These are phyloP conservation scores for Metarhizium album DNA, from an alignment of 2,329 filamentous ascomycete genomes.

Conservation along the genomic window DNA sequence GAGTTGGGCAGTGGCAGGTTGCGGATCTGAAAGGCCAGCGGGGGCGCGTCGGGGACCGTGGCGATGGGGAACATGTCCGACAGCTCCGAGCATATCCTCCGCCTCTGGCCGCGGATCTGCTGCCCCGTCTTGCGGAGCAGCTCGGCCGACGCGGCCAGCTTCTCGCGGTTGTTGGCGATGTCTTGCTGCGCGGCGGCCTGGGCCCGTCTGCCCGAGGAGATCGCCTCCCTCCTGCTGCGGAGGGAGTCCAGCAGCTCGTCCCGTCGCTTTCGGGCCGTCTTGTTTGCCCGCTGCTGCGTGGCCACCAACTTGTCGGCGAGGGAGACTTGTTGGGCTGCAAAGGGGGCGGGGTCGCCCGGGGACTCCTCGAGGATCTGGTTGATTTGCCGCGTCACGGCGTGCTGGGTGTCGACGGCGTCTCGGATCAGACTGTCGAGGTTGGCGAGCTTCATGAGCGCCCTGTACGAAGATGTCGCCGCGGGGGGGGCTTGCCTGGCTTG, in stretches of 20 bases:
- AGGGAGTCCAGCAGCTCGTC: constrained; percentile 61
- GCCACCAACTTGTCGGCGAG: constrained; percentile 45
- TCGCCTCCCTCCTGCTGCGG: constrained; percentile 52
- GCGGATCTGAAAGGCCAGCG: constrained; percentile 77
- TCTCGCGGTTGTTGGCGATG: constrained; percentile 48
- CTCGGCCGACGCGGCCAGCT: constrained; percentile 44
- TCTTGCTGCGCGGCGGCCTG: constrained; percentile 50
- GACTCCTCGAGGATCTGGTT: constrained; percentile 41
- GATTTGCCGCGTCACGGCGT: constrained; percentile 68
- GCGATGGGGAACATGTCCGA: constrained; percentile 70
- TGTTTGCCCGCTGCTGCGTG: constrained; percentile 55
- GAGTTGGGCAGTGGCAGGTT: constrained; percentile 72
- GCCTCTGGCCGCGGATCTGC: constrained; percentile 71
- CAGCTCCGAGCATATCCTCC: constrained; percentile 79
- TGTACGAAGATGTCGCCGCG: constrained; percentile 67
- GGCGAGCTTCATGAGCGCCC: constrained; percentile 74
- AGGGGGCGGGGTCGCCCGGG: constrained; percentile 31
- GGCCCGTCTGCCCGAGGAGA: constrained; percentile 48
- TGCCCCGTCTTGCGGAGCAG: constrained; percentile 48
- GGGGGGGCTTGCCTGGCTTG: constrained; percentile 33
- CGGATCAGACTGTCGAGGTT: constrained; percentile 87
- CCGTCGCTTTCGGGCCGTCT: constrained; percentile 48
- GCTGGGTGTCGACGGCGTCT: constrained; percentile 71
- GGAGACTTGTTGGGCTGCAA: constrained; percentile 37
- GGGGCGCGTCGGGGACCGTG: constrained; percentile 41